These are phyloP conservation scores for Sicyos baderoa DNA, from an alignment of 306 rosid genomes.

Conservation along the genomic window DNA sequence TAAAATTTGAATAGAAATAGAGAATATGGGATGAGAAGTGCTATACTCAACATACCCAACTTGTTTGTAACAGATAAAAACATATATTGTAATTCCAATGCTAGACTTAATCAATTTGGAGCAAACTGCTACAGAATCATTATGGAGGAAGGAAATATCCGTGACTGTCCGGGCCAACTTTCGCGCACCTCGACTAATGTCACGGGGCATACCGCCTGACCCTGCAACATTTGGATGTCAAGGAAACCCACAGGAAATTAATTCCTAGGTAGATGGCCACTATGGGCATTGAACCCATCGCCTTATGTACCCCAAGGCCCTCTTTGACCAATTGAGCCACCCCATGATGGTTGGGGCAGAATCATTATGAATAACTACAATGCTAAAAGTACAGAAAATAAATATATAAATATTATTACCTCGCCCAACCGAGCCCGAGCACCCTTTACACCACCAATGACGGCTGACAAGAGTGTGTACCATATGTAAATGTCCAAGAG, in stretches of 20 bases:
- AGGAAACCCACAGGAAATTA: no score
- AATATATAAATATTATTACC: slow-evolving; percentile 37
- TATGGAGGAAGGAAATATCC: no score
- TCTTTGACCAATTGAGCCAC: no score
- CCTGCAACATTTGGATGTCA: no score
- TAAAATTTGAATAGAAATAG: neutral
- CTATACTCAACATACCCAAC: slow-evolving; percentile 1
- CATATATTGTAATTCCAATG: neutral
- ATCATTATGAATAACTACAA: neutral
- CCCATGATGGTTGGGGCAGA: no score
- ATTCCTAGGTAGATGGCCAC: no score
- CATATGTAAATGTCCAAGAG: slow-evolving; percentile 90
- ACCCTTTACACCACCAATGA: slow-evolving; percentile 91
- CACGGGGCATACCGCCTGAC: no score
- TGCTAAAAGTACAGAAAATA: slow-evolving; percentile 13
- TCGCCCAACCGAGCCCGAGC: slow-evolving; percentile 93
- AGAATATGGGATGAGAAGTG: neutral
- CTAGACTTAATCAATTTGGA: neutral
- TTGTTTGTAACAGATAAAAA: neutral
- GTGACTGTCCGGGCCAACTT: no score
- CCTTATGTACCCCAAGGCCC: no score
- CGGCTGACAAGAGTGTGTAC: slow-evolving; percentile 85
- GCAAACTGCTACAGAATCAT: neutral
- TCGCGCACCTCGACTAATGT: no score
- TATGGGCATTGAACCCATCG: no score